These are phyloP conservation scores for Lasiosphaeria miniovina DNA, from an alignment of 495 filamentous ascomycete species.

Conservation along the genomic window DNA sequence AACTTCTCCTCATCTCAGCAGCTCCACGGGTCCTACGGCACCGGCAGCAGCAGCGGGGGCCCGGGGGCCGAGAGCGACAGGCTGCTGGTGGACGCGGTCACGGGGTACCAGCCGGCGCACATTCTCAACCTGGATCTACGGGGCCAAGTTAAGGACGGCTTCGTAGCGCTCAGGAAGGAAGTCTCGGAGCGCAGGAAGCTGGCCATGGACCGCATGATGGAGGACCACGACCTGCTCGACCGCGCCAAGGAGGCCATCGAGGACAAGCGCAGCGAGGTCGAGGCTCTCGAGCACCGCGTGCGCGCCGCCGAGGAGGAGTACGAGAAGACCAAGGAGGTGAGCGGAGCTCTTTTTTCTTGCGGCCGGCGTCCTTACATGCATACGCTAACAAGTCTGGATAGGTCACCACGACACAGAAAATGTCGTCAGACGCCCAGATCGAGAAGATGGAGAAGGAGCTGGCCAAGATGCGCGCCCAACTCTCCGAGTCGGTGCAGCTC, in stretches of 20 bases:
- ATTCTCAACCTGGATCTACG: slow-evolving; percentile 83
- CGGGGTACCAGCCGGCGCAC: slow-evolving; percentile 85
- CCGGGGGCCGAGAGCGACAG: slow-evolving; percentile 50
- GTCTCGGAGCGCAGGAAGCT: slow-evolving; percentile 79
- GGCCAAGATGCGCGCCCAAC: slow-evolving; percentile 79
- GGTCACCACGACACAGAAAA: slow-evolving; percentile 79
- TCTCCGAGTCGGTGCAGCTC: slow-evolving; percentile 84
- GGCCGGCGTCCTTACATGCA: neutral
- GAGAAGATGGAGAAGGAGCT: slow-evolving; percentile 98
- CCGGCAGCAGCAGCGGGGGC: slow-evolving; percentile 21
- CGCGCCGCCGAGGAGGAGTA: slow-evolving; percentile 88
- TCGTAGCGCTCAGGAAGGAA: slow-evolving; percentile 77
- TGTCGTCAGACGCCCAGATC: slow-evolving; percentile 85
- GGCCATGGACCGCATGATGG: slow-evolving; percentile 82
- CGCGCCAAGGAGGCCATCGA: slow-evolving; percentile 92
- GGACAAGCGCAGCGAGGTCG: slow-evolving; percentile 88
- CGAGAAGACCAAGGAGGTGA: slow-evolving; percentile 82
- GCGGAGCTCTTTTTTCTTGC: neutral
- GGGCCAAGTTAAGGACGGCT: slow-evolving; percentile 71
- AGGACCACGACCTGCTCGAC: slow-evolving; percentile 85
- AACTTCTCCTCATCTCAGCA: slow-evolving; percentile 68
- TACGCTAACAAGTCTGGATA: slow-evolving; percentile 20
- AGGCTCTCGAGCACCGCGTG: slow-evolving; percentile 81
- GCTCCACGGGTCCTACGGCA: slow-evolving; percentile 50
- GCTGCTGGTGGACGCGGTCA: slow-evolving; percentile 72